phyloP scores from a whole-genome alignment of 805 yeast species.

The Metschnikowia baotianmanensis region DNA sequence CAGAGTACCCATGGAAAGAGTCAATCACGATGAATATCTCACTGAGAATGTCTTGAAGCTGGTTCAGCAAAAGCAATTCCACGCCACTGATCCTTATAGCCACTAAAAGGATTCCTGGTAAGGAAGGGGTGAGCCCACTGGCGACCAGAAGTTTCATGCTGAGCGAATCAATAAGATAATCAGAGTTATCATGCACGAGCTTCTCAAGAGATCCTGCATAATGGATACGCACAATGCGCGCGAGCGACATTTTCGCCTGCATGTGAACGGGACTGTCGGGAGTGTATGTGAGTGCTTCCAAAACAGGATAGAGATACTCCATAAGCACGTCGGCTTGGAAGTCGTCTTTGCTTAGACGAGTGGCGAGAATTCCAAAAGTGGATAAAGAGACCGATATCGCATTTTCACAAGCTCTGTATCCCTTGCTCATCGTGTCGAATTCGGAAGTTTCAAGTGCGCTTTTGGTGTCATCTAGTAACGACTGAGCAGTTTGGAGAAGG shows the following conservation, averaged over 20 bases:
- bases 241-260: conserved; percentile 58
- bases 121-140: conserved; percentile 64
- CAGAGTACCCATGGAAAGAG: conserved; percentile 77
- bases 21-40: conserved; percentile 78
- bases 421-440: neutral
- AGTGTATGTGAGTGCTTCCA: conserved; percentile 64
- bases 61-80: conserved; percentile 50
- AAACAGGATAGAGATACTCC: conserved; percentile 68
- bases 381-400: conserved; percentile 44
- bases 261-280: conserved; percentile 43
- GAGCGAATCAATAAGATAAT: conserved; percentile 78
- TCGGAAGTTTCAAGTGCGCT: neutral
- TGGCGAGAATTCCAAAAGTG: conserved; percentile 37
- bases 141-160: conserved; percentile 68
- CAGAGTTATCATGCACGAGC: conserved; percentile 66
- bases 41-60: conserved; percentile 68
- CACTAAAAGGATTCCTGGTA: conserved; percentile 67
- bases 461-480: conserved; percentile 37
- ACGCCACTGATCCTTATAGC: conserved; percentile 70
- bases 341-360: conserved; percentile 24
- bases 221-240: conserved; percentile 46
- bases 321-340: conserved; percentile 53
- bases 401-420: conserved; percentile 19
- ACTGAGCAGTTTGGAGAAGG: conserved; percentile 38
- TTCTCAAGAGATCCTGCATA: conserved; percentile 50